Base-by-base conservation (phyloP, 306 rosid species). In the Castanea mollissima region DNA sequence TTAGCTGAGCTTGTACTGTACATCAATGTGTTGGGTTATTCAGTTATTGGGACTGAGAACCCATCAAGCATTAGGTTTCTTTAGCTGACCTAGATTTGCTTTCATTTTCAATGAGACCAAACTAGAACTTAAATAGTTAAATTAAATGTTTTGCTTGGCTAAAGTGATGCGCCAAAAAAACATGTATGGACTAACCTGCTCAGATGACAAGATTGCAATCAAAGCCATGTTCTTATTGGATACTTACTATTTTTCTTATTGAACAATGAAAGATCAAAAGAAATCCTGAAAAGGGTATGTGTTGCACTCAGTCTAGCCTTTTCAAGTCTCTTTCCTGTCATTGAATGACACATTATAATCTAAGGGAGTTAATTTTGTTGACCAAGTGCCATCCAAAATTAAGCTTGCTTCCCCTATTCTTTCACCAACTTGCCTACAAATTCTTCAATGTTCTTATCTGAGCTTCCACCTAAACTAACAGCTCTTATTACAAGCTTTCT, bases 401-500 rank as follows among this genome's bases (percentile, higher is more conserved):
- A 54, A 34, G 25, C 38, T 49, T 57, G 32, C 21, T 69, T 57
- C 54, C 38, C 51, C 9, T 20, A 6, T 71, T 27, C 75, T 78
- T 5, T 35, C 41, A 60, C 55, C 52, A 78, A 62, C 60, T 64
- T 73, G 51, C 19, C 67, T 41, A 84, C 38, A 72, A 90, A 74
- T 20, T 56, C 49, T 62, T 68, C 74, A 64, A 87, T 80, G 55
- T 83, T 69, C 27, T 25, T 25, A 25, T 25, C 27, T 25, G 27
- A 25, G 27, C 27, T 25, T 25, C 27, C 27, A 25, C 27, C 27
- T 25, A 25, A 25, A 25, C 27, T 25, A 25, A 25, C 27, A 25
- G 27, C 27, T 25, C 27, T 25, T 25, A 25, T 25, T 25, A 25
- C 27, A 25, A 25, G 27, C 27, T 25, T 25, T 25, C 27, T 25